Evolutionary conservation across 1,284 basidiomycete species (phyloP), one percentile per base, ranked within the genome.

Genomic region (Pisolithus thermaeus): DNA sequence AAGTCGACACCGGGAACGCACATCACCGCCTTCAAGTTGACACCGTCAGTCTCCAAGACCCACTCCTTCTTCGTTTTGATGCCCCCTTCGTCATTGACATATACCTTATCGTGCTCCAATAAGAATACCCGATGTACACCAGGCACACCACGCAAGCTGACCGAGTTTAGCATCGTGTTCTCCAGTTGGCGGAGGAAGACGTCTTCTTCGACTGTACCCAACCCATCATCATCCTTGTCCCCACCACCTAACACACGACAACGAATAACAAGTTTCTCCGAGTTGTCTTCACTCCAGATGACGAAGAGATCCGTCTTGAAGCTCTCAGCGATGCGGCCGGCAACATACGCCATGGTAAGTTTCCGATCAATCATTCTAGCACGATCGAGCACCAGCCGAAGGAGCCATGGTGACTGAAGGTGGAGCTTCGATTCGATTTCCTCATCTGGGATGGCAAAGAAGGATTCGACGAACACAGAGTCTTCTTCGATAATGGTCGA

Each of bases 401-500:
- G 82, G 32, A 99, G 76, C 97, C 97, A 99, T 0, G 96, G 94
- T 2, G 96, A 99, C 67, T 96, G 92, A 1, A 92, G 77, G 61
- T 95, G 89, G 1, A 97, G 73, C 62, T 96, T 95, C 11, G 84
- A 80, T 67, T 97, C 92, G 55, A 97, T 89, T 53, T 97, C 92
- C 64, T 97, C 94, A 64, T 99, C 97, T 8, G 96, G 96, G 70
- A 99, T 98, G 52, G 95, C 95, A 68, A 99, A 99, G 90, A 98
- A 98, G 0, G 95, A 94, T 63, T 98, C 93, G 50, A 99, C 96
- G 66, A 99, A 99, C 49, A 96, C 84, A 46, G 82, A 76, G 71
- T 99, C 97, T 64, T 98, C 96, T 60, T 97, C 93, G 66, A 99
- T 97, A 64, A 95, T 87, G 9, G 97, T 99, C 0, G 88, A 83